Evolutionary conservation across 345 rosid genomes (phyloP).

Genomic region (Corchorus capsularis): DNA sequence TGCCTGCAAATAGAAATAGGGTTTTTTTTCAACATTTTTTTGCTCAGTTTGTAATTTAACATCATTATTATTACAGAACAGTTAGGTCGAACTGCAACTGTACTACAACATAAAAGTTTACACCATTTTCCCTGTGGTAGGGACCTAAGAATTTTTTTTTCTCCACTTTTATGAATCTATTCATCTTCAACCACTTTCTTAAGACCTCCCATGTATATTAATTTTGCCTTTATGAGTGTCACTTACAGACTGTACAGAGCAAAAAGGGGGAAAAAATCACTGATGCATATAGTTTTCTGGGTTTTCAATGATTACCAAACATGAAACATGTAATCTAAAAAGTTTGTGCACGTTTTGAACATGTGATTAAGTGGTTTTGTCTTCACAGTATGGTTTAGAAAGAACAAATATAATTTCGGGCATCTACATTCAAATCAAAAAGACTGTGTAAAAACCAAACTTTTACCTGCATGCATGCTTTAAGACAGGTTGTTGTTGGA

Average conservation of each 20-base stretch:
- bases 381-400: too few relatives aligned
- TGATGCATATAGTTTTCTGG: too few relatives aligned
- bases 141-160: not conserved
- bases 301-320: not conserved
- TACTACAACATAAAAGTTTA: not conserved
- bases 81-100: not conserved
- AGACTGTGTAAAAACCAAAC: not conserved
- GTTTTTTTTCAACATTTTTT: too few relatives aligned
- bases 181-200: constrained; percentile 9
- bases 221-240: not conserved
- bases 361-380: not conserved
- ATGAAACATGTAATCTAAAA: not conserved
- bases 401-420: not conserved
- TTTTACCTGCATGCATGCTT: not conserved
- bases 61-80: not conserved
- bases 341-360: not conserved
- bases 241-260: not conserved
- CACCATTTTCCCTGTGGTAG: not conserved
- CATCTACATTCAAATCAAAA: not conserved
- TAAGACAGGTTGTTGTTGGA: not conserved
- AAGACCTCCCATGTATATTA: not conserved
- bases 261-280: not conserved
- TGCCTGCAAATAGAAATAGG: too few relatives aligned
- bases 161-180: not conserved
- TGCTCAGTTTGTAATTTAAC: too few relatives aligned